Percentiles rank a stretch among this genome's conserved stretches.
These are phyloP conservation scores for Castanopsis chinensis DNA, from an alignment of 306 rosid species.

Conservation along the genomic window DNA sequence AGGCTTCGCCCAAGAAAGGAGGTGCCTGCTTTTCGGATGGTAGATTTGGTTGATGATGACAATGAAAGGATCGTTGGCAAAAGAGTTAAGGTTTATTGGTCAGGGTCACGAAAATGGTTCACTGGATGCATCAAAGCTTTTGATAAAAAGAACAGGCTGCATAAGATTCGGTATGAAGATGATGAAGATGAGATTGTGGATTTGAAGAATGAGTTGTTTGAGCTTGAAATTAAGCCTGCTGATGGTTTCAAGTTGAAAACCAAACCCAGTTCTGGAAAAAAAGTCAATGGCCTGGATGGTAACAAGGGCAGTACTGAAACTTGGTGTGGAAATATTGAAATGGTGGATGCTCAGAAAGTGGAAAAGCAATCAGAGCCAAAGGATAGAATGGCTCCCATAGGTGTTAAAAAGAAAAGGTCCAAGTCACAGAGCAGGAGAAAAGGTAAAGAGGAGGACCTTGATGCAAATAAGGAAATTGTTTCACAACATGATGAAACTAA, in stretches of 20 bases:
- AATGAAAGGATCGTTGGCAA: slow-evolving; percentile 2
- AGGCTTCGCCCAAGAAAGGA: slow-evolving; percentile 10
- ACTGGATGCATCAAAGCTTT: slow-evolving; percentile 1
- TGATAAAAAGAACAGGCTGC: not conserved
- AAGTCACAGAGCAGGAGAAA: not conserved
- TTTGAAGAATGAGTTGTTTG: slow-evolving; percentile 4
- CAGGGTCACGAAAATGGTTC: slow-evolving; percentile 9
- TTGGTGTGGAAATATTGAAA: not conserved
- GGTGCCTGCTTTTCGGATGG: not conserved
- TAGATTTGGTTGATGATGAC: not conserved
- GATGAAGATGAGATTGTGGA: not conserved
- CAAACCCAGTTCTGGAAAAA: slow-evolving; percentile 1
- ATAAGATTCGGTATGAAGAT: not conserved
- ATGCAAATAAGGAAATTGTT: not conserved
- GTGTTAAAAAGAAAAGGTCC: not conserved
- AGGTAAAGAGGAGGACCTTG: not conserved
- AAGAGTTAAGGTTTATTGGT: slow-evolving; percentile 11
- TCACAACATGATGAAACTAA: not conserved
- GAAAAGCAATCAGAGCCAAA: not conserved
- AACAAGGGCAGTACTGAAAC: not conserved
- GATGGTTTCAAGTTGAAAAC: not conserved
- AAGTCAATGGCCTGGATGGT: slow-evolving; percentile 1
- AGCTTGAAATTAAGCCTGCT: not conserved
- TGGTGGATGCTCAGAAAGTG: not conserved
- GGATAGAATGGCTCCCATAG: not conserved